Evolutionary conservation across 495 filamentous ascomycete species (phyloP).

Genomic region (Xylaria cubensis): DNA sequence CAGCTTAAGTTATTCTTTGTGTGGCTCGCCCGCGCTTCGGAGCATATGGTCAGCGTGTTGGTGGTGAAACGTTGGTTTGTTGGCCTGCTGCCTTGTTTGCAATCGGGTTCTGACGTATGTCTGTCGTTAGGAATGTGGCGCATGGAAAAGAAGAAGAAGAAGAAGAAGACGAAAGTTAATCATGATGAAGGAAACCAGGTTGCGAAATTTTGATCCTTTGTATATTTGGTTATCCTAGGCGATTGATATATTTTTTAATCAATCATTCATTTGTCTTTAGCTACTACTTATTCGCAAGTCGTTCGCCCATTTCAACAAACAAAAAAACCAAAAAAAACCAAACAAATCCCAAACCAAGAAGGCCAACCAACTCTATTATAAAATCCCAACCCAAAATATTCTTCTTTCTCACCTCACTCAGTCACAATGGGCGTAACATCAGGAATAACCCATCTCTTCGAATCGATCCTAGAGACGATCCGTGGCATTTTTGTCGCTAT

Average conservation of each 20-base stretch:
- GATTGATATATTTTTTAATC: neutral
- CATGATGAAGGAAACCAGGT: neutral
- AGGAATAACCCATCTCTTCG: constrained; percentile 41
- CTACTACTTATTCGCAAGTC: neutral
- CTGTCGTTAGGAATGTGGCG: neutral
- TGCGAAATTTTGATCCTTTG: neutral
- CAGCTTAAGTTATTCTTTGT: neutral
- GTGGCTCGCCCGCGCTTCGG: neutral
- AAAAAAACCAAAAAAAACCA: neutral
- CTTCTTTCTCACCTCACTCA: too few species aligned
- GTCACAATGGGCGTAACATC: constrained; percentile 44
- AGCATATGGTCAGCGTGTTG: neutral
- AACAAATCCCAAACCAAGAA: neutral
- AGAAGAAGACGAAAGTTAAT: too few species aligned
- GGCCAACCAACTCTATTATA: neutral
- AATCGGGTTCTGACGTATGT: constrained; percentile 20
- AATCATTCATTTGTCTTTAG: neutral
- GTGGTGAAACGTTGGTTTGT: neutral
- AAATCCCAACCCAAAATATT: neutral
- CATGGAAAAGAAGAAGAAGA: neutral
- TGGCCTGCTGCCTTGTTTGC: constrained; percentile 2
- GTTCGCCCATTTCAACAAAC: neutral
- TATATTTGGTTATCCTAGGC: neutral
- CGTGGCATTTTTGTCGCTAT: constrained; percentile 33
- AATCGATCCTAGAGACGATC: constrained; percentile 46